Evolutionary conservation across 768 basidiomycete genomes (phyloP), one percentile per base, ranked within the genome.

Genomic region (Plicaturopsis crispa): DNA sequence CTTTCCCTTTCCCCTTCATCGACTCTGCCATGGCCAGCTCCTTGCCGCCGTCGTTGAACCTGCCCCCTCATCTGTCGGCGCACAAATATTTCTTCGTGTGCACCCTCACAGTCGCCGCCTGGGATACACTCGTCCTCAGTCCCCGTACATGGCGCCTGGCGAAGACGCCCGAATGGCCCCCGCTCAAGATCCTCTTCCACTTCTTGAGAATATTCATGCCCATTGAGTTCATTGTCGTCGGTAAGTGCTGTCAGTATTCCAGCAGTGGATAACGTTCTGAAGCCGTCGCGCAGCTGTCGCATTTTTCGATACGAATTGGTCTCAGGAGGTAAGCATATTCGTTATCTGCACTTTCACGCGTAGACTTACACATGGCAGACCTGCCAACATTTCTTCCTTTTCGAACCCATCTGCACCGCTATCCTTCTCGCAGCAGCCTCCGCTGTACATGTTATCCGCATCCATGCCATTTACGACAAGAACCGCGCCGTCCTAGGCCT

Each of bases 31-130:
- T 28, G 26, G 26, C 26, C 14, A 28, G 10, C 26, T 14, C 8
- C 10, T 56, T 89, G 6, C 87, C 87, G 13, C 57, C 67, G 38
- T 84, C 78, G 17, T 78, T 90, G 52, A 65, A 82, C 47, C 74
- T 89, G 4, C 72, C 87, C 0, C 72, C 87, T 2, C 87, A 86
- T 55, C 69, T 90, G 24, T 76, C 73, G 21, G 87, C 87, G 0
- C 87, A 89, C 69, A 89, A 90, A 60, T 91, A 91, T 50, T 88
- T 90, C 55, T 75, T 85, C 33, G 88, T 90, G 46, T 91, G 87
- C 66, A 86, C 87, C 0, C 75, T 91, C 45, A 91, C 87, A 38
- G 84, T 91, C 40, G 83, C 86, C 0, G 87, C 87, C 5, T 90
- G 88, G 87, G 87, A 91, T 51, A 80, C 86, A 24, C 77, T 91